These are phyloP conservation scores for Porogramme epimiltina DNA, from an alignment of 1,284 basidiomycete genomes.

Conservation along the genomic window DNA sequence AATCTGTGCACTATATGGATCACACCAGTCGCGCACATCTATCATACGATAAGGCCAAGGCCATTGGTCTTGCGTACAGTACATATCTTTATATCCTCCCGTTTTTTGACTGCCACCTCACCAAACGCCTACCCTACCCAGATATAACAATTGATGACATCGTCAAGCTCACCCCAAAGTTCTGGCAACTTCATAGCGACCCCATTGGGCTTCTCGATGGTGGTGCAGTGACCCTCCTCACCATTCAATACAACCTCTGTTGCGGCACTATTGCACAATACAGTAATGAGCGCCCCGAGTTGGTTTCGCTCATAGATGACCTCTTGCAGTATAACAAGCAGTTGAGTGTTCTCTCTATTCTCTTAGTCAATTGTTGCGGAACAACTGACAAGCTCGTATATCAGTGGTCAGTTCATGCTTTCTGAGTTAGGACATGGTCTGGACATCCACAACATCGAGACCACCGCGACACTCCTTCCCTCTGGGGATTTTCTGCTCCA, in stretches of 20 bases:
- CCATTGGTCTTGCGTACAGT: conserved; percentile 27
- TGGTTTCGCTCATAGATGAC: conserved; percentile 27
- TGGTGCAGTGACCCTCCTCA: conserved; percentile 37
- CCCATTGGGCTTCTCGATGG: conserved; percentile 39
- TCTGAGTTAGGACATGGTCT: conserved; percentile 47
- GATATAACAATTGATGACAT: conserved; percentile 38
- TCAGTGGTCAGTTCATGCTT: conserved; percentile 42
- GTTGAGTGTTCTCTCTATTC: conserved; percentile 5
- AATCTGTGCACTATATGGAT: too few relatives aligned
- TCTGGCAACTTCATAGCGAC: conserved; percentile 43
- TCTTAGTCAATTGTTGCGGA: background rate
- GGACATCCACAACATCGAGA: conserved; percentile 42
- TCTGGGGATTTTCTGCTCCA: conserved; percentile 39
- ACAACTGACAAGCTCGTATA: background rate
- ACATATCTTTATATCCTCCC: background rate
- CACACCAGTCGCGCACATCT: too few relatives aligned
- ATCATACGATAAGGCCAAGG: conserved; percentile 28
- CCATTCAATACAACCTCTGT: conserved; percentile 47
- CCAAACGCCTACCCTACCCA: conserved; percentile 14
- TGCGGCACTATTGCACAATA: conserved; percentile 43
- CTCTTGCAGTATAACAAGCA: conserved; percentile 19
- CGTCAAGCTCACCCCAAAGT: conserved; percentile 35
- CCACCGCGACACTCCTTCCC: conserved; percentile 38
- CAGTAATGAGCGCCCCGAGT: conserved; percentile 32
- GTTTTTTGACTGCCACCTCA: background rate